These are phyloP conservation scores for Colletotrichum abscissum DNA, from an alignment of 2,329 filamentous ascomycete species.

Conservation along the genomic window DNA sequence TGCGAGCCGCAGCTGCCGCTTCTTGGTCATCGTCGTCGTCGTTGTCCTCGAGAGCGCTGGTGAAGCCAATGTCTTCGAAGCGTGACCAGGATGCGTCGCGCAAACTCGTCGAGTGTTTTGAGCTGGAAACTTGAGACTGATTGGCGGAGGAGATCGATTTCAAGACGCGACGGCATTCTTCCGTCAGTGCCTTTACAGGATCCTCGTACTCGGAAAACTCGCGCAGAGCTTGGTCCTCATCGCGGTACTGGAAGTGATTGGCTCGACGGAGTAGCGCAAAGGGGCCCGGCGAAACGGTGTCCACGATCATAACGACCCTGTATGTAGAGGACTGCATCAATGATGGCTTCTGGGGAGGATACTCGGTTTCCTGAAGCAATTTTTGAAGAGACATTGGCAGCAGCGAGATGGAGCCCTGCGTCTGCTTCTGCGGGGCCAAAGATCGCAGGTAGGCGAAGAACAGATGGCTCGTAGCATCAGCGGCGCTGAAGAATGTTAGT, in stretches of 20 bases:
- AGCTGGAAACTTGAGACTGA: conserved; percentile 80
- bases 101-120: conserved; percentile 77
- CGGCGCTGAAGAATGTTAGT: conserved; percentile 71
- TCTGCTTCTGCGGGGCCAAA: conserved; percentile 81
- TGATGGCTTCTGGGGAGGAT: conserved; percentile 83
- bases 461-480: conserved; percentile 94
- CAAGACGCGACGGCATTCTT: conserved; percentile 92
- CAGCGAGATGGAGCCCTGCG: conserved; percentile 81
- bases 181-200: conserved; percentile 86
- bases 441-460: conserved; percentile 98
- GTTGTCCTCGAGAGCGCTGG: conserved; percentile 77
- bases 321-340: conserved; percentile 85
- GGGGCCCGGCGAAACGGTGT: conserved; percentile 92
- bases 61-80: conserved; percentile 95
- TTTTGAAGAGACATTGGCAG: conserved; percentile 93
- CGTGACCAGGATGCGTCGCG: conserved; percentile 94
- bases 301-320: conserved; percentile 96
- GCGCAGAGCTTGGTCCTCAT: conserved; percentile 85
- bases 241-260: conserved; percentile 95
- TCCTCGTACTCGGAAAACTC: conserved; percentile 91
- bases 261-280: conserved; percentile 90
- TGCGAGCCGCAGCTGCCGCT: conserved; percentile 51
- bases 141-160: conserved; percentile 90
- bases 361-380: conserved; percentile 91
- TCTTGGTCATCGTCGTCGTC: conserved; percentile 73